phyloP scores from a whole-genome alignment of 257 asterid genomes.

The Lantana camara region DNA sequence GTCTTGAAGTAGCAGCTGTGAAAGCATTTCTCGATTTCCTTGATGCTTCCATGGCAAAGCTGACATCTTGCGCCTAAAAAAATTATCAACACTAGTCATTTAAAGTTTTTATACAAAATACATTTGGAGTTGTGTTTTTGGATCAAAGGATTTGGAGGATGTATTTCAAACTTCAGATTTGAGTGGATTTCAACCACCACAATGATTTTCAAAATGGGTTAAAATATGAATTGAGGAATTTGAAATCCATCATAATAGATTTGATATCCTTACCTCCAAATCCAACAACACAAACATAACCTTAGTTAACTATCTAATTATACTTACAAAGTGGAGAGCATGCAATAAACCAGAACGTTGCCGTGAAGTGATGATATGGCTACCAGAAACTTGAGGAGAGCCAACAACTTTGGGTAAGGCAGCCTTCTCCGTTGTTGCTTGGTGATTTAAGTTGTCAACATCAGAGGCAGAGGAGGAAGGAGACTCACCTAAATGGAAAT shows the following conservation, averaged over 20 bases:
- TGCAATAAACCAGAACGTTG: constrained; percentile 46
- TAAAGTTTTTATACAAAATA: constrained; percentile 10
- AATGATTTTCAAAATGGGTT: too few relatives aligned
- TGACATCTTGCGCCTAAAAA: constrained; percentile 81
- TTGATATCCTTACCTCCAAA: too few relatives aligned
- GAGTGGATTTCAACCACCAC: too few relatives aligned
- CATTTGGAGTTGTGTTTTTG: neutral
- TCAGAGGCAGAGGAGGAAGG: constrained; percentile 99
- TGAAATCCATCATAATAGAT: too few relatives aligned
- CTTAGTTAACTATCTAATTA: neutral
- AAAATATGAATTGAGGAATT: too few relatives aligned
- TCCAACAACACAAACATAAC: too few relatives aligned
- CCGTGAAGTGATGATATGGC: constrained; percentile 47
- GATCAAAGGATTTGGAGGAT: too few relatives aligned
- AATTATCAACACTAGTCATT: constrained; percentile 7
- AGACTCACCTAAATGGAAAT: constrained; percentile 74
- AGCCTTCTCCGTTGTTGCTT: constrained; percentile 62
- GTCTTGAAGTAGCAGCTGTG: constrained; percentile 67
- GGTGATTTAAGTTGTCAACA: constrained; percentile 91
- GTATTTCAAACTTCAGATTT: too few relatives aligned
- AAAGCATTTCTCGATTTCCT: constrained; percentile 79
- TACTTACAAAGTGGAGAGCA: constrained; percentile 50
- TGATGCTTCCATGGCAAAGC: constrained; percentile 92
- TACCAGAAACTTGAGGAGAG: constrained; percentile 62
- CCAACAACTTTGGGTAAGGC: constrained; percentile 64